Evolutionary conservation across 768 basidiomycete species (phyloP).

Genomic region (Lyophyllum atratum): DNA sequence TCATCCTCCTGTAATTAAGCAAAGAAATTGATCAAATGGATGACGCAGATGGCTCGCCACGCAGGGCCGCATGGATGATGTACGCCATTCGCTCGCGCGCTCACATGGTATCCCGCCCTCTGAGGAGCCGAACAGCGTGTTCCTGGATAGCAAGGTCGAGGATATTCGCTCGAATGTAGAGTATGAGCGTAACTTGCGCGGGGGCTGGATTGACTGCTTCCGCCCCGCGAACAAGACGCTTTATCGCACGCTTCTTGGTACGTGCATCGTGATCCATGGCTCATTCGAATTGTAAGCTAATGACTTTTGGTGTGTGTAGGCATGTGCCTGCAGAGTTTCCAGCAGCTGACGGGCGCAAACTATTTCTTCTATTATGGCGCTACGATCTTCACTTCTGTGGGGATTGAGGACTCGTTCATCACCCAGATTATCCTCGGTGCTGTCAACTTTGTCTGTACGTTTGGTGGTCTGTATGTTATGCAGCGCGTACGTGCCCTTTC

Average conservation of each 20-base stretch:
- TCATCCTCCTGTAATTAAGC: background rate
- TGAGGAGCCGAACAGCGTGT: slow-evolving; percentile 40
- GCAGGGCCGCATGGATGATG: slow-evolving; percentile 48
- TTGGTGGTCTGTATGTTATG: slow-evolving; percentile 74
- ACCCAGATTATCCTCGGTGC: slow-evolving; percentile 77
- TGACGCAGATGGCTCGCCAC: slow-evolving; percentile 54
- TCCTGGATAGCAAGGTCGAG: slow-evolving; percentile 49
- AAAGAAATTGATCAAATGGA: background rate
- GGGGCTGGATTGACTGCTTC: slow-evolving; percentile 75
- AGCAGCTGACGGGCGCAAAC: slow-evolving; percentile 74
- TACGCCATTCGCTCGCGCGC: slow-evolving; percentile 47
- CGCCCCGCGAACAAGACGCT: slow-evolving; percentile 51
- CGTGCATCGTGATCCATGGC: slow-evolving; percentile 5
- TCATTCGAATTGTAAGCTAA: background rate
- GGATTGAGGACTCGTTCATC: slow-evolving; percentile 64
- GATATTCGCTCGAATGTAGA: slow-evolving; percentile 58
- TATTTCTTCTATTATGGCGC: slow-evolving; percentile 73
- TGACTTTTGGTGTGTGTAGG: slow-evolving; percentile 25
- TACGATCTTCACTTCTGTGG: slow-evolving; percentile 67
- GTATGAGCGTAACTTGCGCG: slow-evolving; percentile 44
- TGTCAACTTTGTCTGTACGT: slow-evolving; percentile 73
- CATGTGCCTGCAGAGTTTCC: slow-evolving; percentile 67
- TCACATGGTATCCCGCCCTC: slow-evolving; percentile 45
- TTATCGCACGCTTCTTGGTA: slow-evolving; percentile 62
- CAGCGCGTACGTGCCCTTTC: slow-evolving; percentile 45